Evolutionary conservation across 2,329 filamentous ascomycete species (phyloP).

Genomic region (Balansia obtecta): DNA sequence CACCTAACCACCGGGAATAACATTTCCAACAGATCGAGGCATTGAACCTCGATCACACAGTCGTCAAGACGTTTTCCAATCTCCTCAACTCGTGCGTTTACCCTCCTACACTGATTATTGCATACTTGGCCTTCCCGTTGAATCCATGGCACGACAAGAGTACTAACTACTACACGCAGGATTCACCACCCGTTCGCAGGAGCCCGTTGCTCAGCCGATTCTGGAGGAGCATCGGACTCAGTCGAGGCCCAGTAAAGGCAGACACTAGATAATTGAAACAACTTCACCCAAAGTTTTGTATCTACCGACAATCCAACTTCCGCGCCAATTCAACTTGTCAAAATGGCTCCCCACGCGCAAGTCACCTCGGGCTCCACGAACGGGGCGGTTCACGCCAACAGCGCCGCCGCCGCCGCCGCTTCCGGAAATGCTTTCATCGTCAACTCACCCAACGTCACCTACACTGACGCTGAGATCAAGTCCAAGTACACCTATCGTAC

Average conservation of each 20-base stretch:
- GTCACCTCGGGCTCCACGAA: conserved; percentile 41
- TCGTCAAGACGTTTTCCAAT: conserved; percentile 97
- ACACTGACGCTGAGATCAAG: conserved; percentile 77
- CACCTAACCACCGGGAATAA: conserved; percentile 2
- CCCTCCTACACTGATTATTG: neutral
- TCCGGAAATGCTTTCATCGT: conserved; percentile 66
- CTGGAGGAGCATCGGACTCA: conserved; percentile 69
- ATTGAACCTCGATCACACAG: conserved; percentile 41
- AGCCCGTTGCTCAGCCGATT: conserved; percentile 84
- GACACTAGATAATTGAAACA: conserved; percentile 11
- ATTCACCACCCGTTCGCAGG: conserved; percentile 93
- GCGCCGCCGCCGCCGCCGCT: conserved; percentile 37
- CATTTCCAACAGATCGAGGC: conserved; percentile 34
- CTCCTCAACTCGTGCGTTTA: conserved; percentile 81
- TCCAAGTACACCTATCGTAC: conserved; percentile 97
- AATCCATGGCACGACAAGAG: neutral
- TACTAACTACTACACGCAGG: conserved; percentile 33
- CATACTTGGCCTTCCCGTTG: neutral
- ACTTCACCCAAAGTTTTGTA: conserved; percentile 5
- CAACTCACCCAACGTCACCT: conserved; percentile 82
- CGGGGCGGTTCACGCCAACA: conserved; percentile 42
- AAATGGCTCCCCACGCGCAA: conserved; percentile 89
- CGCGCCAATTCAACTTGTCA: conserved; percentile 23
- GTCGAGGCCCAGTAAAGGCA: conserved; percentile 43
- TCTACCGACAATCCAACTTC: conserved; percentile 9